Conservation (phyloP, 176 grass and related monocot genomes). For the Juncus effusus region DNA sequence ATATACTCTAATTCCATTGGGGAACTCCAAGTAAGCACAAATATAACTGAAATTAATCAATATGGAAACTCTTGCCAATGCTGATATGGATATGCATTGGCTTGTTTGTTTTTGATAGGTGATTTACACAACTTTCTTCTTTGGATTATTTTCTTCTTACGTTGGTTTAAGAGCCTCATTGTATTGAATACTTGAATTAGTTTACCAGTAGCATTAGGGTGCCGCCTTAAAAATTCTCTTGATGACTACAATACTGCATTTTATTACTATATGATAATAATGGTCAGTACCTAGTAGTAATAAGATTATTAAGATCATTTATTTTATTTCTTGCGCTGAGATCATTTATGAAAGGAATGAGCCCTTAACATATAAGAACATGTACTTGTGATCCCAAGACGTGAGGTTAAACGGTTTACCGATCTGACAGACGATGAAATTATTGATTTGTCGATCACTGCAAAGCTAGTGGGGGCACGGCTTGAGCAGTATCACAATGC, state of each 20-base stretch:
- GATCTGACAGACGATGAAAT: slow-evolving; percentile 83
- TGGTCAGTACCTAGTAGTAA: too few relatives aligned
- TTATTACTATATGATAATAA: too few relatives aligned
- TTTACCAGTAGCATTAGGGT: too few relatives aligned
- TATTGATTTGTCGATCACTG: slow-evolving; percentile 76
- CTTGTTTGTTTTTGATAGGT: too few relatives aligned
- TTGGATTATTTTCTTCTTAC: too few relatives aligned
- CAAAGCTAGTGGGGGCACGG: slow-evolving; percentile 64
- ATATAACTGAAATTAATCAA: neutral
- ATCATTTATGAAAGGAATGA: slow-evolving; percentile 2
- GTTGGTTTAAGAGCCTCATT: too few relatives aligned
- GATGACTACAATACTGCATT: too few relatives aligned
- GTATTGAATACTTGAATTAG: too few relatives aligned
- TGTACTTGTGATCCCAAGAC: slow-evolving; percentile 80
- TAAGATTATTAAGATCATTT: neutral
- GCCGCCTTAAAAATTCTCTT: too few relatives aligned
- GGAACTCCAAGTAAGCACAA: neutral
- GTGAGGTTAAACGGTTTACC: slow-evolving; percentile 67
- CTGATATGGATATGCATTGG: too few relatives aligned
- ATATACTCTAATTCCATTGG: neutral
- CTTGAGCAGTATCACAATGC: slow-evolving; percentile 75
- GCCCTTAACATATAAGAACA: slow-evolving; percentile 59
- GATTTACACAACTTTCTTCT: too few relatives aligned
- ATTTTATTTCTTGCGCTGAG: neutral
- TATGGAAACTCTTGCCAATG: neutral